These are phyloP conservation scores for Blastobotrys americana DNA, from an alignment of 805 yeast genomes.

Conservation along the genomic window DNA sequence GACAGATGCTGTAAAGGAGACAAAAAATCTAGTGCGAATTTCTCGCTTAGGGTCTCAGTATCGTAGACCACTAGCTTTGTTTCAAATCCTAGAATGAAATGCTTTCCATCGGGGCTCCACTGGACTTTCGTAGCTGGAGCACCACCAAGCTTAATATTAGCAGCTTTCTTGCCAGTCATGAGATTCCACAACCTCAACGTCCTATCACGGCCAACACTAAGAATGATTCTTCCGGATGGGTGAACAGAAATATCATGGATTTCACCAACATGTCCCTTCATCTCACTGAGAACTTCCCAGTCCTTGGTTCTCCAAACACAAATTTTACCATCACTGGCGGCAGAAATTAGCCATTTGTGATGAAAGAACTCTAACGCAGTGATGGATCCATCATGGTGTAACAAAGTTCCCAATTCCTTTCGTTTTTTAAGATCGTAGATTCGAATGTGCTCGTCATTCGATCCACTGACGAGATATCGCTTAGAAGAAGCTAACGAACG, in stretches of 20 bases:
- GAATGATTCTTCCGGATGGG: constrained; percentile 82
- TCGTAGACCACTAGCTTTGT: constrained; percentile 58
- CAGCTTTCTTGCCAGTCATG: constrained; percentile 94
- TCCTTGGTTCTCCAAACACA: constrained; percentile 93
- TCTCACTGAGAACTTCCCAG: constrained; percentile 85
- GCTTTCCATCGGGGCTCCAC: constrained; percentile 63
- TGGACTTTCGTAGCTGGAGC: constrained; percentile 27
- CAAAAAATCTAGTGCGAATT: constrained; percentile 37
- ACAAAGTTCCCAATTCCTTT: constrained; percentile 83
- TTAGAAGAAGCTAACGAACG: constrained; percentile 76
- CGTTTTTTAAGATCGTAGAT: constrained; percentile 91
- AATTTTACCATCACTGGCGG: constrained; percentile 84
- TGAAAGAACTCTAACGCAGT: constrained; percentile 59
- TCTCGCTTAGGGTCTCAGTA: constrained; percentile 54
- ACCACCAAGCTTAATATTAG: constrained; percentile 47
- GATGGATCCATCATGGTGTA: constrained; percentile 85
- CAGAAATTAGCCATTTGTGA: constrained; percentile 78
- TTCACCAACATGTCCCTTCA: constrained; percentile 84
- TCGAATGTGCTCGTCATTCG: constrained; percentile 92
- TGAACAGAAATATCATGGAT: constrained; percentile 84
- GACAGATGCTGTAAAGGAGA: constrained; percentile 64
- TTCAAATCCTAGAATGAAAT: constrained; percentile 68
- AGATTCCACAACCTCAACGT: constrained; percentile 88
- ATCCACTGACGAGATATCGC: constrained; percentile 84
- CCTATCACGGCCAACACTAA: constrained; percentile 79